A percentile compares a stretch with the other conserved stretches of the same genome.
Evolutionary conservation across 2,329 filamentous ascomycete species (phyloP).

Genomic region (Teratosphaeriaceae sp.): DNA sequence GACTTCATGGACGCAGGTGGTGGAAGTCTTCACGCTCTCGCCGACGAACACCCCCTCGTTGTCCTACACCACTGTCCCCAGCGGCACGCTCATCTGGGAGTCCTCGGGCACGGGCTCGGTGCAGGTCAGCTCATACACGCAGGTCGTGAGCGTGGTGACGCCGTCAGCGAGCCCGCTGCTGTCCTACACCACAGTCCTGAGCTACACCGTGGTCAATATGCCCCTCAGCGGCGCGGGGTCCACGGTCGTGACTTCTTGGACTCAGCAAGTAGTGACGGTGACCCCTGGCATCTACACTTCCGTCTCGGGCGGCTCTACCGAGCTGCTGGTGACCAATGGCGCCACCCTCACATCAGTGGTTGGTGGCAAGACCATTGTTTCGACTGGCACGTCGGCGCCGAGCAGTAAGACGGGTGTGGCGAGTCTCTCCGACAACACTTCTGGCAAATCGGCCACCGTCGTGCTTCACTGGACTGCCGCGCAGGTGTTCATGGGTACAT

Average conservation of each 20-base stretch:
- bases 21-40: background rate
- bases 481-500: conserved; percentile 13
- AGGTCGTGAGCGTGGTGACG: background rate
- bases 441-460: background rate
- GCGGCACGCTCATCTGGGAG: background rate
- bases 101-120: background rate
- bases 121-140: background rate
- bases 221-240: background rate
- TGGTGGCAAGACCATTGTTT: background rate
- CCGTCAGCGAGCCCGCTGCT: too few species aligned
- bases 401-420: too few species aligned
- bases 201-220: background rate
- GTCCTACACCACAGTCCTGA: too few species aligned
- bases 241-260: background rate
- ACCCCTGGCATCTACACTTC: background rate
- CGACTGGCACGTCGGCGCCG: background rate
- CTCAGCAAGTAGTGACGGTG: too few species aligned
- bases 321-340: background rate
- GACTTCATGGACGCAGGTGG: background rate
- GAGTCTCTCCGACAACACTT: background rate
- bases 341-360: background rate
- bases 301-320: background rate
- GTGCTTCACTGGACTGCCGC: conserved; percentile 5
- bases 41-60: background rate
- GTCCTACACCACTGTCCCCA: background rate